Base-by-base conservation (phyloP, 208 protist species). In the Acanthamoeba lenticulata region DNA sequence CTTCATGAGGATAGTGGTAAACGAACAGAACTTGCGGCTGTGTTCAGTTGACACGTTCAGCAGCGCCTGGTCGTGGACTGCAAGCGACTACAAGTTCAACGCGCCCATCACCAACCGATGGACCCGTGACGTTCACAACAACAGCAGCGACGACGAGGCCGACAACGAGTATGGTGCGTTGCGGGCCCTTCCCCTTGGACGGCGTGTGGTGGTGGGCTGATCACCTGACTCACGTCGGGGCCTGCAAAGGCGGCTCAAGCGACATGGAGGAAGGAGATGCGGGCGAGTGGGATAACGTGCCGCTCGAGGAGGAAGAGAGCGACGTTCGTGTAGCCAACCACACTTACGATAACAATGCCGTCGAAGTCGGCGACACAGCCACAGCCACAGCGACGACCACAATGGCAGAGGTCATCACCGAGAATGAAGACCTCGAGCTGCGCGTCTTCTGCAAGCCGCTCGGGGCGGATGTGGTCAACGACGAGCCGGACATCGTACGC, bases 61-160 rank as follows among this genome's bases (percentile, higher is more conserved):
- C 44, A 38, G 21, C 6, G 29, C n/a, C 11, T 72, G 29, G n/a
- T 7, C 11, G n/a, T 55, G n/a, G n/a, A n/a, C n/a, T n/a, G n/a
- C n/a, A n/a, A n/a, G n/a, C n/a, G n/a, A n/a, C n/a, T n/a, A n/a
- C n/a, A n/a, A n/a, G n/a, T n/a, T n/a, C n/a, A n/a, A n/a, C n/a
- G n/a, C n/a, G n/a, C n/a, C n/a, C n/a, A n/a, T n/a, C n/a, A n/a
- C n/a, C n/a, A n/a, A n/a, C n/a, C n/a, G n/a, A n/a, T n/a, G n/a
- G n/a, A n/a, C n/a, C n/a, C n/a, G n/a, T n/a, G n/a, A n/a, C n/a
- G n/a, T n/a, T n/a, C n/a, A n/a, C n/a, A n/a, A n/a, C n/a, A n/a
- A 85, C 44, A 85, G 74, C 42, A 85, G 74, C 44, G 74, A 85
- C n/a, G 74, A 85, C 2, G 74, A 85, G 44, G 74, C 74, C 42